Percentiles rank a stretch among this genome's conserved stretches.
phyloP scores from a whole-genome alignment of 2,329 filamentous ascomycete genomes.

The Sordariomycetes sp. region DNA sequence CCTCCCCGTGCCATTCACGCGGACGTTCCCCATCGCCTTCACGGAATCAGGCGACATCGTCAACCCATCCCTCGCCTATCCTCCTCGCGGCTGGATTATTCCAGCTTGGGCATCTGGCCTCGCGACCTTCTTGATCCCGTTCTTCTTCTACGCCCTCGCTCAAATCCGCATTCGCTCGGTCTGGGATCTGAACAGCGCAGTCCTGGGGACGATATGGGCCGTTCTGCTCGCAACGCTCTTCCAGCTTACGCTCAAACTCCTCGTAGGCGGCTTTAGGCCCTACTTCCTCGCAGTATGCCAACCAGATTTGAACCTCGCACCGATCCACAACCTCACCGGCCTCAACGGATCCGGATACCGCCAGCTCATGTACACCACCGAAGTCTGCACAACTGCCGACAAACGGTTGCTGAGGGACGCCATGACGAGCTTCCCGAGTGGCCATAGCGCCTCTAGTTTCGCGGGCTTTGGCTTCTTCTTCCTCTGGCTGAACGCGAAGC shows the following conservation, averaged over 20 bases:
- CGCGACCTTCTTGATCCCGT: constrained; percentile 47
- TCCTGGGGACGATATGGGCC: constrained; percentile 51
- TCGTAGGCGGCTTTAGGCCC: constrained; percentile 64
- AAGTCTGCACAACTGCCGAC: constrained; percentile 58
- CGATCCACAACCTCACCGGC: constrained; percentile 12
- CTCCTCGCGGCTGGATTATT: constrained; percentile 52
- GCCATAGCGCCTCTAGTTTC: constrained; percentile 66
- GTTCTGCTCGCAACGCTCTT: constrained; percentile 52
- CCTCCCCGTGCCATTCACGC: constrained; percentile 42
- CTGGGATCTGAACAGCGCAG: constrained; percentile 53
- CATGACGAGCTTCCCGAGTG: constrained; percentile 63
- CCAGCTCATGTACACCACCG: constrained; percentile 58
- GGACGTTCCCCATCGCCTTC: constrained; percentile 58
- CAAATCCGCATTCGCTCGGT: constrained; percentile 48
- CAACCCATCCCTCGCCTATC: constrained; percentile 56
- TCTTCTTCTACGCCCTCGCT: constrained; percentile 43
- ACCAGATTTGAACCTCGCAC: constrained; percentile 4
- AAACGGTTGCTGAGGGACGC: constrained; percentile 55
- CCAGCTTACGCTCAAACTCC: constrained; percentile 54
- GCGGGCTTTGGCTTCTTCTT: constrained; percentile 62
- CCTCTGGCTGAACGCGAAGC: constrained; percentile 69
- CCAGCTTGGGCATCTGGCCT: constrained; percentile 49
- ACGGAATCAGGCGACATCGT: constrained; percentile 44
- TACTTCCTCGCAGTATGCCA: constrained; percentile 65
- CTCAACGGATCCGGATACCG: constrained; percentile 43